These are phyloP conservation scores for Cichorium intybus DNA, from an alignment of 140 eudicot species.

Conservation along the genomic window DNA sequence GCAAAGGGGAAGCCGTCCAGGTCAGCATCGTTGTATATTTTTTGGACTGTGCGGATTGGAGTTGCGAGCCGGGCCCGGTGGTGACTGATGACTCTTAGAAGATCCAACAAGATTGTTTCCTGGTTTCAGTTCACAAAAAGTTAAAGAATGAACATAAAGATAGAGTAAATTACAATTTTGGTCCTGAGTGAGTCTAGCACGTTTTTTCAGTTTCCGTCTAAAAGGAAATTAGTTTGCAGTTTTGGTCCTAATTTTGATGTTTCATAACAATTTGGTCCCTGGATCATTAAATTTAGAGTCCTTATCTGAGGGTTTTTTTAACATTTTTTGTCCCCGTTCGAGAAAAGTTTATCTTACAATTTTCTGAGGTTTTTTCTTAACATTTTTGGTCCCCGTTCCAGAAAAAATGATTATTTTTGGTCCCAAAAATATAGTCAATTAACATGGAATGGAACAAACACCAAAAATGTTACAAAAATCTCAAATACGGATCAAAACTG, in stretches of 20 bases:
- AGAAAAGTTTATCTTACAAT: no score
- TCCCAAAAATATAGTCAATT: not conserved
- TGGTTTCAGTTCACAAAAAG: constrained; percentile 35
- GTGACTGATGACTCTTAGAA: constrained; percentile 81
- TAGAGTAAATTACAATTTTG: not conserved
- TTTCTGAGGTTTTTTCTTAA: not conserved
- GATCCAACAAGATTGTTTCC: constrained; percentile 88
- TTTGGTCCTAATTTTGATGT: not conserved
- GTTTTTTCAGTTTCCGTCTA: not conserved
- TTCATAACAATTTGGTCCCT: no score
- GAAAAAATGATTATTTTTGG: no score
- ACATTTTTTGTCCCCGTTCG: not conserved
- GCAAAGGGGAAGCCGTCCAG: constrained; percentile 69
- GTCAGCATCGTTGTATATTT: constrained; percentile 65
- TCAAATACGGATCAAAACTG: no score
- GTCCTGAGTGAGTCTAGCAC: not conserved
- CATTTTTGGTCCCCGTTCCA: no score
- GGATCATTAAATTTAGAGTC: not conserved
- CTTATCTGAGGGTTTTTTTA: no score
- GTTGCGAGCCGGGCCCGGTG: constrained; percentile 96
- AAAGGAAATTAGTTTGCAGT: not conserved
- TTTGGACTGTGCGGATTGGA: constrained; percentile 91
- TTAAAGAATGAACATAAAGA: no score
- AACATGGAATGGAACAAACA: no score
- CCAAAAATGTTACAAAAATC: not conserved